These are phyloP conservation scores for Microcos paniculata DNA, from an alignment of 345 rosid genomes.

Conservation along the genomic window DNA sequence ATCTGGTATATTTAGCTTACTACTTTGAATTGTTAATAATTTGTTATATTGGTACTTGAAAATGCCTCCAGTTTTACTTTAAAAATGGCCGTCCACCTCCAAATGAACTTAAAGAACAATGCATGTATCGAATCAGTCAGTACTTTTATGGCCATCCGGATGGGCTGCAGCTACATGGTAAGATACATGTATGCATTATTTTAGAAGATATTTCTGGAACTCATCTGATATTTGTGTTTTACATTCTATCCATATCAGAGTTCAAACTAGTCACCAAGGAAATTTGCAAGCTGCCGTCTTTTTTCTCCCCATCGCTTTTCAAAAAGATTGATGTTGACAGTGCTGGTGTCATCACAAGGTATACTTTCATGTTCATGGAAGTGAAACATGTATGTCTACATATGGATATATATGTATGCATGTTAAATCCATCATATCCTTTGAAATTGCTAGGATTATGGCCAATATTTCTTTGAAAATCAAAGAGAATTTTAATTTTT, in stretches of 20 bases:
- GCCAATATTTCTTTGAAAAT: background rate
- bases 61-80: conserved; percentile 83
- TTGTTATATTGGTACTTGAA: conserved; percentile 14
- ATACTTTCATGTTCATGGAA: conserved; percentile 21
- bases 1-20: background rate
- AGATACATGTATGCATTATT: conserved; percentile 10
- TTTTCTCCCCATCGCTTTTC: conserved; percentile 74
- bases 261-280: conserved; percentile 76
- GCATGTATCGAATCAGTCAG: conserved; percentile 64
- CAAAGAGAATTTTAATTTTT: background rate
- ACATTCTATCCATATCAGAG: conserved; percentile 31
- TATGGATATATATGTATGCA: background rate
- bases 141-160: conserved; percentile 63
- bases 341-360: conserved; percentile 75
- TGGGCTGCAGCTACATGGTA: conserved; percentile 79
- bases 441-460: background rate
- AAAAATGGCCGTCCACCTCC: conserved; percentile 88
- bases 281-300: conserved; percentile 91
- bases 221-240: background rate
- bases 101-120: conserved; percentile 74
- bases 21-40: background rate
- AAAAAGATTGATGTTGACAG: conserved; percentile 63
- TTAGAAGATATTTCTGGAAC: conserved; percentile 4
- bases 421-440: background rate
- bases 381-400: background rate